Evolutionary conservation across 164 flowering plant genomes (phyloP), one percentile per base, ranked within the genome.

Genomic region (Berberis vulgaris): DNA sequence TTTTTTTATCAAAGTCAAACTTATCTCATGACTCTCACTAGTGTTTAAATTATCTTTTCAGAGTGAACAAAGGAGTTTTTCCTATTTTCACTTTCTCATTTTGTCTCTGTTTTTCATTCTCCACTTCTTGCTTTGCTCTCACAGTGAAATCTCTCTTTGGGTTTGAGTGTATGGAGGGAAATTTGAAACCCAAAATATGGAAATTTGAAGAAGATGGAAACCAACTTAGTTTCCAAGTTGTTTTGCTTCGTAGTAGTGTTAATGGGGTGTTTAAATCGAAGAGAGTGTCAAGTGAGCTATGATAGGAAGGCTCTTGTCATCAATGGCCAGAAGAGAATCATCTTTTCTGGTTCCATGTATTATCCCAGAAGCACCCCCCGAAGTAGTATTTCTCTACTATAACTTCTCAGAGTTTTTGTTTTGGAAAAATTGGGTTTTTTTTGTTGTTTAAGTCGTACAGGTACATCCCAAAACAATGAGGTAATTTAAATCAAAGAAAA

Each of bases 281-380:
- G 79, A 13, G 77, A 79, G 8, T 79, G 86, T 66, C 73, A 66
- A 49, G 86, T 86, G 6, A 84, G 78, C 8, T 89, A 89, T 56
- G 96, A 89, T 69, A 84, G 67, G 71, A 89, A 84, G 71, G 83
- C 88, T 38, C 65, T 89, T 26, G 12, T 84, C 75, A 85, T 89
- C 66, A 79, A 87, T 81, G 96, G 96, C 58, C 77, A 79, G 49
- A 73, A 89, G 72, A 84, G 86, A 76, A 79, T 89, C 66, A 86
- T 89, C 71, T 74, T 89, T 65, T 87, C 94, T 52, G 96, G 96
- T 52, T 85, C 96, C 71, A 89, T 89, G 72, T 93, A 89, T 72
- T 89, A 89, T 46, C 90, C 96, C 41, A 80, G 96, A 80, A 89
- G 96, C 84, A 89, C 91, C 39, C 96, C 26, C 96, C 64, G 88